Percentiles rank a stretch among this genome's conserved stretches.
These are phyloP conservation scores for Acmispon strigosus DNA, from an alignment of 306 rosid species.

Conservation along the genomic window DNA sequence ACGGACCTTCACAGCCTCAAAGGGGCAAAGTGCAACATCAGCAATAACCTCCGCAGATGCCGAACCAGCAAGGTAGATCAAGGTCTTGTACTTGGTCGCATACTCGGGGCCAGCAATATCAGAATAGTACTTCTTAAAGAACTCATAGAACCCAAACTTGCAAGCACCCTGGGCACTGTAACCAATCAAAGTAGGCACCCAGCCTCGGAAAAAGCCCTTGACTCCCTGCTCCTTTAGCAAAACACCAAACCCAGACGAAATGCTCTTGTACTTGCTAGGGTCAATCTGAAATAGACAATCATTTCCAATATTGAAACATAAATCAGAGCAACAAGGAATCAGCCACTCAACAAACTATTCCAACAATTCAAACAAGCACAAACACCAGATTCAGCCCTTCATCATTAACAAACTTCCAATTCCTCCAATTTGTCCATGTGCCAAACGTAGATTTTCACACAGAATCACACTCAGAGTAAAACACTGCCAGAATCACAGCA, in stretches of 20 bases:
- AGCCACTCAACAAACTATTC: background rate
- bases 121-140: slow-evolving; percentile 88
- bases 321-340: background rate
- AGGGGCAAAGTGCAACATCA: slow-evolving; percentile 89
- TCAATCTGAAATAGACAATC: slow-evolving; percentile 58
- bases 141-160: slow-evolving; percentile 94
- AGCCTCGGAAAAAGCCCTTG: slow-evolving; percentile 87
- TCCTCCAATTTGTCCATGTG: background rate
- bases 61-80: slow-evolving; percentile 98
- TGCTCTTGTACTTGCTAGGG: slow-evolving; percentile 79
- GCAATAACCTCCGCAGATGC: slow-evolving; percentile 98
- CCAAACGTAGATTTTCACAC: background rate
- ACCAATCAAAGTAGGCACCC: slow-evolving; percentile 96
- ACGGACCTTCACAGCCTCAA: slow-evolving; percentile 95
- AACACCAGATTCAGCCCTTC: background rate
- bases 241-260: slow-evolving; percentile 87
- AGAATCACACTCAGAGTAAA: background rate
- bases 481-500: background rate
- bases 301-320: slow-evolving; percentile 1
- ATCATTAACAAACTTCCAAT: background rate
- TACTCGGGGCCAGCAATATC: slow-evolving; percentile 95
- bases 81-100: slow-evolving; percentile 92
- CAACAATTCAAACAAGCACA: background rate
- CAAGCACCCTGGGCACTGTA: slow-evolving; percentile 99
- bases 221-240: slow-evolving; percentile 90